These are phyloP conservation scores for Eimeria sp. DNA, from an alignment of 169 alveolate genomes.

Conservation along the genomic window DNA sequence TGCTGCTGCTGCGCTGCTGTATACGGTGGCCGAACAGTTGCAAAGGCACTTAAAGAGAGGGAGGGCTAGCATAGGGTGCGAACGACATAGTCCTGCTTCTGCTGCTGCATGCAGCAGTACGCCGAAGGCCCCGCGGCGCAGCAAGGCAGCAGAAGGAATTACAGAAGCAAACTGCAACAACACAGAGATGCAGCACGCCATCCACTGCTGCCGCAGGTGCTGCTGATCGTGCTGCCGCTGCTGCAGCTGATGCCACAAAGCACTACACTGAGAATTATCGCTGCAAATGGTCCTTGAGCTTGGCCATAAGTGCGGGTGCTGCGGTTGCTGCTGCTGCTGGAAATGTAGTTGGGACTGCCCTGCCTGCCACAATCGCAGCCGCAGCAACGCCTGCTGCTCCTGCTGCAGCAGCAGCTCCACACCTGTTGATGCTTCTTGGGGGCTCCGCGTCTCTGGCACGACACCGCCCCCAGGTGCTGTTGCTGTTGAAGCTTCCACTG, in stretches of 20 bases:
- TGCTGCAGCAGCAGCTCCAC: slow-evolving; percentile 57
- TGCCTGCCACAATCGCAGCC: slow-evolving; percentile 35
- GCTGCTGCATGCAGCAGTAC: slow-evolving; percentile 58
- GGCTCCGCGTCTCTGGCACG: slow-evolving; percentile 17
- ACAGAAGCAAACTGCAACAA: slow-evolving; percentile 33
- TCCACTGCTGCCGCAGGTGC: slow-evolving; percentile 53
- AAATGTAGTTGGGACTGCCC: not conserved
- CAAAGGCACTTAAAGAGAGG: slow-evolving; percentile 2
- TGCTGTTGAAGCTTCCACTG: slow-evolving; percentile 20
- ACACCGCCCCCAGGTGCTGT: not conserved
- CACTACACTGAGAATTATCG: not conserved
- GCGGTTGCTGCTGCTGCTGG: slow-evolving; percentile 46
- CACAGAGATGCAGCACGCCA: slow-evolving; percentile 51
- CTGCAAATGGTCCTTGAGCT: slow-evolving; percentile 33
- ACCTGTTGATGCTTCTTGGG: slow-evolving; percentile 13
- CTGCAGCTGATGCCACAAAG: slow-evolving; percentile 49
- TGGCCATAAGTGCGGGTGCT: slow-evolving; percentile 39
- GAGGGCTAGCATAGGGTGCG: not conserved
- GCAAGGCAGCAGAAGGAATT: slow-evolving; percentile 12
- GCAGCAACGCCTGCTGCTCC: slow-evolving; percentile 54
- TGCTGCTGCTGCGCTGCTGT: slow-evolving; percentile 39
- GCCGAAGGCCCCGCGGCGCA: slow-evolving; percentile 11
- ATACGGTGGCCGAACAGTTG: slow-evolving; percentile 7
- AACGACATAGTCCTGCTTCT: slow-evolving; percentile 27
- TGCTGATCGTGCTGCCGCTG: slow-evolving; percentile 51